These are phyloP conservation scores for Leccinum uliginosum DNA, from an alignment of 768 basidiomycete genomes.

Conservation along the genomic window DNA sequence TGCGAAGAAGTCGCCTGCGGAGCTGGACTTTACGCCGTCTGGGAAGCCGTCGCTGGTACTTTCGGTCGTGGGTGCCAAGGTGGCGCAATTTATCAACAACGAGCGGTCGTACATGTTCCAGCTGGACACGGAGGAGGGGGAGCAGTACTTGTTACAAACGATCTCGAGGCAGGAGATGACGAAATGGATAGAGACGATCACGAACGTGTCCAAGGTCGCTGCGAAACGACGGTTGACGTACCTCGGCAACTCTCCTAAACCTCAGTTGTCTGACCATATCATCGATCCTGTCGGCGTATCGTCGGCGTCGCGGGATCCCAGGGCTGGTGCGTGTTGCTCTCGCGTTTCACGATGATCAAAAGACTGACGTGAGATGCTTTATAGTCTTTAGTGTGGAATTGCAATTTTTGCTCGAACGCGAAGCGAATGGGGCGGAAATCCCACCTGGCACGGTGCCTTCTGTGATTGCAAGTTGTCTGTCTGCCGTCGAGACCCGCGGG, in stretches of 20 bases:
- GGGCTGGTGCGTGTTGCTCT: constrained; percentile 52
- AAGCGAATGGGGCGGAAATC: constrained; percentile 47
- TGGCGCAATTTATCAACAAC: constrained; percentile 70
- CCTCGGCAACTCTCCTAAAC: constrained; percentile 70
- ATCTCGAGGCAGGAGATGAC: constrained; percentile 64
- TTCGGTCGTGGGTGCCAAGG: constrained; percentile 67
- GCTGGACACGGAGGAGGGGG: constrained; percentile 83
- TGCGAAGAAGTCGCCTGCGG: constrained; percentile 58
- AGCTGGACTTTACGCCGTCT: constrained; percentile 70
- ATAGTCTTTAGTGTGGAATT: constrained; percentile 77
- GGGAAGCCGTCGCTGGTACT: constrained; percentile 74
- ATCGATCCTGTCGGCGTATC: constrained; percentile 47
- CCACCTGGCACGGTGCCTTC: constrained; percentile 58
- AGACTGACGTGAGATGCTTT: constrained; percentile 4
- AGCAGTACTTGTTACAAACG: constrained; percentile 76
- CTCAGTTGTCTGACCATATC: constrained; percentile 70
- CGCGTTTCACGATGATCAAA: background rate
- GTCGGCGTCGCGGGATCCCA: constrained; percentile 63
- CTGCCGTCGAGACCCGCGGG: constrained; percentile 71
- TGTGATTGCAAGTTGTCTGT: constrained; percentile 60
- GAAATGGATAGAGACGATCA: constrained; percentile 75
- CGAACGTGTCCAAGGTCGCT: constrained; percentile 63
- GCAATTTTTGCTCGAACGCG: constrained; percentile 62
- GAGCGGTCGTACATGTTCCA: constrained; percentile 81
- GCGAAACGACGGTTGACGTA: constrained; percentile 80